Evolutionary conservation across 2,329 filamentous ascomycete species (phyloP), one percentile per base, ranked within the genome.

Genomic region (Geosmithia flava): DNA sequence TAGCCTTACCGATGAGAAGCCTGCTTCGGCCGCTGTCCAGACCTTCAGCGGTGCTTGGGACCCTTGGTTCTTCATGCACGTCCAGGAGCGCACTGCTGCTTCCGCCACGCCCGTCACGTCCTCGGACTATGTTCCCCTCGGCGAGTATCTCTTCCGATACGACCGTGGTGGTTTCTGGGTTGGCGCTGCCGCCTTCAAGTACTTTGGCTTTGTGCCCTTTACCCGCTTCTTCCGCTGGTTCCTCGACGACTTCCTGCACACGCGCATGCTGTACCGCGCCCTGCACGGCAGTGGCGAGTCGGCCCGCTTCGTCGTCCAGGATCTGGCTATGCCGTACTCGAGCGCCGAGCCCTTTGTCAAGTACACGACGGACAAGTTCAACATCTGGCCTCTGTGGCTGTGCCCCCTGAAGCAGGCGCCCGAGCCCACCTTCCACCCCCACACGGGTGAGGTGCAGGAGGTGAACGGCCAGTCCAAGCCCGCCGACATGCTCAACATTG

Each of bases 41-140:
- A 80, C 72, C 7, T 76, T 80, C 44, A 75, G 68, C 56, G 66
- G 72, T 29, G 70, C 80, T 4, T 68, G 69, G 54, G 84, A 90
- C 57, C 81, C 83, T 2, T 89, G 85, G 85, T 87, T 81, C 62
- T 89, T 87, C 59, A 69, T 89, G 50, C 84, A 88, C 58, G 84
- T 77, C 17, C 66, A 75, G 55, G 67, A 75, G 40, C 60, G 60
- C 50, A 46, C 54, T 45, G 43, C 51, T 47, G 48, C 59, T 49
- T 47, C 57, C 6, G 49, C 29, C 43, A 13, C 17, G 53, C 41
- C 44, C 54, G 29, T 23, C 55, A 11, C 57, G 7, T 49, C 56
- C 16, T 54, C 60, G 47, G 80, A 85, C 46, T 78, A 78, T 54
- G 74, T 87, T 41, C 83, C 83, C 0, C 66, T 87, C 3, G 75